Evolutionary conservation across 2,329 filamentous ascomycete genomes (phyloP).

Genomic region (Parastagonospora avenae): DNA sequence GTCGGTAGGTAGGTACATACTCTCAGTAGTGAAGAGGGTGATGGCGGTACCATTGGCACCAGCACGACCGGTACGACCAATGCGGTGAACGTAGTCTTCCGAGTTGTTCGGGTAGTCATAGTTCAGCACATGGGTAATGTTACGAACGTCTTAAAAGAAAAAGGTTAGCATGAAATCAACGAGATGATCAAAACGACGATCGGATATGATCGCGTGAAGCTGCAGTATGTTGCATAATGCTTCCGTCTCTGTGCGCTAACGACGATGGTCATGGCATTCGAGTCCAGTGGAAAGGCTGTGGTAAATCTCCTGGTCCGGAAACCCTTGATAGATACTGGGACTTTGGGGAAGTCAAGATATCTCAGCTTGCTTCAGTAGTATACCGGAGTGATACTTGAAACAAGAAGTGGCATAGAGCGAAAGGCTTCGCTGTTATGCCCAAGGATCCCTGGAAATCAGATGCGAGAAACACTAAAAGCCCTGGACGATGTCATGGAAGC

Average conservation of each 20-base stretch:
- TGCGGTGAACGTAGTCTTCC: conserved; percentile 72
- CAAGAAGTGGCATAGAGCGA: conserved; percentile 74
- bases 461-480: conserved; percentile 83
- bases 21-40: conserved; percentile 98
- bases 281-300: conserved; percentile 55
- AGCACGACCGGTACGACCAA: conserved; percentile 71
- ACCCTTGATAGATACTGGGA: conserved; percentile 70
- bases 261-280: conserved; percentile 51
- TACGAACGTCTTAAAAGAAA: conserved; percentile 92
- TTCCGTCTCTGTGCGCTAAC: conserved; percentile 61
- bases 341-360: conserved; percentile 80
- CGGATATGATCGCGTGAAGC: conserved; percentile 65
- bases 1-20: conserved; percentile 63
- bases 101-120: conserved; percentile 99
- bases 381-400: conserved; percentile 71
- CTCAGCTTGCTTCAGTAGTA: conserved; percentile 72
- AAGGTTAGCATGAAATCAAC: conserved; percentile 74
- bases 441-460: conserved; percentile 82
- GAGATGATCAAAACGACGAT: conserved; percentile 51
- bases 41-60: conserved; percentile 95
- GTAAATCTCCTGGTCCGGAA: conserved; percentile 67
- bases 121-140: conserved; percentile 99
- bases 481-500: conserved; percentile 91
- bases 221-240: conserved; percentile 56
- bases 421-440: conserved; percentile 74